Conservation (phyloP, 768 basidiomycete genomes). For the Lentinula detonsa region DNA sequence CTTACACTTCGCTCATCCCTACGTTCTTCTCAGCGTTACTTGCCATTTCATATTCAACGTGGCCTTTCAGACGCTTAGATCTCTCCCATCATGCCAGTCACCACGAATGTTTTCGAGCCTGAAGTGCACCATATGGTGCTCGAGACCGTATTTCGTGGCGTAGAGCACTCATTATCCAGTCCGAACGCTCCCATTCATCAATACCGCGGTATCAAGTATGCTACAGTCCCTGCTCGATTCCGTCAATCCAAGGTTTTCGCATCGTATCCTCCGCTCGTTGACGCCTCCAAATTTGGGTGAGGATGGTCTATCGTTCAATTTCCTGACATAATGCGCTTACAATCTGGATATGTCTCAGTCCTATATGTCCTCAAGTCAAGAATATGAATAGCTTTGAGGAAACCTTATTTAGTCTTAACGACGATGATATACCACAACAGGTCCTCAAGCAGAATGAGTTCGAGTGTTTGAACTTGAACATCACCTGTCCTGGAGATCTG, state of each 20-base stretch:
- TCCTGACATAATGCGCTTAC: background rate
- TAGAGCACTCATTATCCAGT: slow-evolving; percentile 56
- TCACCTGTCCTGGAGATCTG: slow-evolving; percentile 64
- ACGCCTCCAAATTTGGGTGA: slow-evolving; percentile 66
- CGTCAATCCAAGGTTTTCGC: slow-evolving; percentile 62
- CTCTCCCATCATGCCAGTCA: background rate
- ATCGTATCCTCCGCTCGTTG: slow-evolving; percentile 49
- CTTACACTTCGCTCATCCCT: background rate
- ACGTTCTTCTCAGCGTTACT: background rate
- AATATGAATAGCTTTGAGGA: slow-evolving; percentile 45
- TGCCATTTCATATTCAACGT: background rate
- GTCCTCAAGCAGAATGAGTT: slow-evolving; percentile 64
- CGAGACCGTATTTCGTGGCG: slow-evolving; percentile 59
- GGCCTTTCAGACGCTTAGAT: background rate
- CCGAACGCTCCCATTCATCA: slow-evolving; percentile 54
- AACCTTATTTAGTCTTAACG: slow-evolving; percentile 52
- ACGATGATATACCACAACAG: slow-evolving; percentile 48
- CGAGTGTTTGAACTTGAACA: slow-evolving; percentile 75
- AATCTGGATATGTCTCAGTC: slow-evolving; percentile 30
- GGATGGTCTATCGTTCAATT: slow-evolving; percentile 15
- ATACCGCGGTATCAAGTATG: slow-evolving; percentile 77
- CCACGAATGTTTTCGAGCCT: background rate
- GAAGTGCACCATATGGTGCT: slow-evolving; percentile 47
- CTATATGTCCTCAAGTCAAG: slow-evolving; percentile 67
- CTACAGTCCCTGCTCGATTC: slow-evolving; percentile 66